A percentile compares a stretch with the other conserved stretches of the same genome.
phyloP scores from a whole-genome alignment of 2,329 filamentous ascomycete species.

The Pseudocercospora pini-densiflorae region DNA sequence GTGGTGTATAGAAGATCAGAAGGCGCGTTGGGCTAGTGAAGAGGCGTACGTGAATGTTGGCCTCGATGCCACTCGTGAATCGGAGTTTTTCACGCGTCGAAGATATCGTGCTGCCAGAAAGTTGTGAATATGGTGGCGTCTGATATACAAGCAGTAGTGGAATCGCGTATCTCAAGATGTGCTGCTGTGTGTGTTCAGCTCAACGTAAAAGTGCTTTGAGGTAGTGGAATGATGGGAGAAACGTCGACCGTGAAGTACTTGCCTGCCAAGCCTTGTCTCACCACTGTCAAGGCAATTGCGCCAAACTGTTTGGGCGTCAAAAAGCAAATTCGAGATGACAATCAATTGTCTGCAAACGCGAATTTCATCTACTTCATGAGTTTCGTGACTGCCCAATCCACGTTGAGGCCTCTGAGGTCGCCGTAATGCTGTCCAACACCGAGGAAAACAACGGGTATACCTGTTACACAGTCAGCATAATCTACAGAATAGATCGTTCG shows the following conservation, averaged over 20 bases:
- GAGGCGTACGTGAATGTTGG: background rate
- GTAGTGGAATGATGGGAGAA: background rate
- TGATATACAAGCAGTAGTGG: background rate
- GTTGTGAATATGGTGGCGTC: background rate
- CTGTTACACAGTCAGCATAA: slow-evolving; percentile 20
- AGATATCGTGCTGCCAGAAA: background rate
- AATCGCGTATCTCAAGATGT: background rate
- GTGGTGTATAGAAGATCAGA: background rate
- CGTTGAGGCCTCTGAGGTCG: slow-evolving; percentile 66
- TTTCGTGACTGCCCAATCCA: slow-evolving; percentile 65
- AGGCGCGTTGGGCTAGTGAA: background rate
- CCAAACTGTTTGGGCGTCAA: background rate
- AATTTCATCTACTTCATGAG: slow-evolving; percentile 54
- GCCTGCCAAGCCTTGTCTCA: background rate
- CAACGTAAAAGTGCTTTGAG: background rate
- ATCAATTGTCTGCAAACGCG: background rate
- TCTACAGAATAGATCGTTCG: no score
- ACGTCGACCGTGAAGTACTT: background rate
- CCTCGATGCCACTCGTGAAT: background rate
- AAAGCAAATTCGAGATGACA: background rate
- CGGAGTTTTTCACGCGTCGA: background rate
- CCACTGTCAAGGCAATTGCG: background rate
- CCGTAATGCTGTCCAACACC: slow-evolving; percentile 73
- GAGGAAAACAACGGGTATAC: slow-evolving; percentile 93
- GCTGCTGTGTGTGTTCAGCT: background rate